Evolutionary conservation across 495 filamentous ascomycete species (phyloP).

Genomic region (Massariosphaeria phaeospora): DNA sequence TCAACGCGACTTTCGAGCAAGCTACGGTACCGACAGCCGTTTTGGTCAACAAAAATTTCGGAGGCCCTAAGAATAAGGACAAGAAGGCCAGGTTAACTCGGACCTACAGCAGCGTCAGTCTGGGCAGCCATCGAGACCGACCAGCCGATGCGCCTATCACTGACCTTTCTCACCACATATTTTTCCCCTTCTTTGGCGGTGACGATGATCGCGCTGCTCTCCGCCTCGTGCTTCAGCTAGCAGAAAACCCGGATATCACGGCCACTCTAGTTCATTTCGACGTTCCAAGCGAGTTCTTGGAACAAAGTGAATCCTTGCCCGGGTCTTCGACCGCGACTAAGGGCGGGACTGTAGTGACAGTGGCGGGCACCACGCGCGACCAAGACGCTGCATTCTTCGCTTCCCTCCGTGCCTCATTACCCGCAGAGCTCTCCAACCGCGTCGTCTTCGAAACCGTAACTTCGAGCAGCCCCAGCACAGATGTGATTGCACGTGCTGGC

Average conservation of each 20-base stretch:
- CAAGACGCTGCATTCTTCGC: conserved; percentile 60
- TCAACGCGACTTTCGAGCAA: conserved; percentile 57
- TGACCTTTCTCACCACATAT: conserved; percentile 76
- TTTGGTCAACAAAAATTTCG: conserved; percentile 72
- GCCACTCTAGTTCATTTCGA: conserved; percentile 60
- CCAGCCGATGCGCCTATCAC: conserved; percentile 48
- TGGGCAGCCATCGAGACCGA: conserved; percentile 46
- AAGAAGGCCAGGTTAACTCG: conserved; percentile 36
- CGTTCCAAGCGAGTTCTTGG: conserved; percentile 35
- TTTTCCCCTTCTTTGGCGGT: conserved; percentile 83
- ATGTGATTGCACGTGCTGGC: conserved; percentile 46
- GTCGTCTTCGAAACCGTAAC: conserved; percentile 52
- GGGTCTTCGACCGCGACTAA: conserved; percentile 31
- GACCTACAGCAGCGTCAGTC: conserved; percentile 53
- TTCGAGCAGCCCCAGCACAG: conserved; percentile 30
- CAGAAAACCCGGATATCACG: conserved; percentile 69
- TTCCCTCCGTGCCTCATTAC: conserved; percentile 57
- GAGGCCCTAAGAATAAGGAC: conserved; percentile 44
- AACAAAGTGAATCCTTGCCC: conserved; percentile 31
- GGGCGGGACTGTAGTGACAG: conserved; percentile 35
- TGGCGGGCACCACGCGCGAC: conserved; percentile 21
- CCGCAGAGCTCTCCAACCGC: conserved; percentile 52
- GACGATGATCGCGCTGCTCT: conserved; percentile 78
- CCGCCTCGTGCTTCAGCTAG: conserved; percentile 74
- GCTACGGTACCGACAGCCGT: conserved; percentile 69